A percentile compares a stretch with the other conserved stretches of the same genome.
phyloP scores from a whole-genome alignment of 306 rosid species.

The Cucumis melo region DNA sequence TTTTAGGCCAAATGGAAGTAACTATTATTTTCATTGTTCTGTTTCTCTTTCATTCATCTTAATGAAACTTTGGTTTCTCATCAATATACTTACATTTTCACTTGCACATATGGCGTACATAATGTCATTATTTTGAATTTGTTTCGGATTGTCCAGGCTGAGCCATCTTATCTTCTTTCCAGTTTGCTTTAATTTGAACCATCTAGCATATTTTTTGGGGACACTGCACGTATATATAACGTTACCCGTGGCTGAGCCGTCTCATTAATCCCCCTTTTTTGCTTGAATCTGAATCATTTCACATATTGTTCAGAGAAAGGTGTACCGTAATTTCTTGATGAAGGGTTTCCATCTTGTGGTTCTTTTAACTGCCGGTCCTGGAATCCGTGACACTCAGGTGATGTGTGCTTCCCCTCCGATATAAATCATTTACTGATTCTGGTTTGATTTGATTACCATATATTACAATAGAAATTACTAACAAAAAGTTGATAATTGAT shows the following conservation, averaged over 20 bases:
- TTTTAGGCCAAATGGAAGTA: neutral
- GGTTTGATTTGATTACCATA: neutral
- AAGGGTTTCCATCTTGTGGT: conserved; percentile 96
- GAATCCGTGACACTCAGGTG: conserved; percentile 93
- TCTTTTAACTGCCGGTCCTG: conserved; percentile 91
- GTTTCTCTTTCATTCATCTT: neutral
- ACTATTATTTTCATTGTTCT: neutral
- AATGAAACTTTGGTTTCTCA: neutral
- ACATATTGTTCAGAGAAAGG: conserved; percentile 57
- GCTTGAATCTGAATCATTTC: conserved; percentile 16
- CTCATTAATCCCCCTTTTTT: neutral
- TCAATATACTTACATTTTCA: neutral
- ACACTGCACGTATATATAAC: neutral
- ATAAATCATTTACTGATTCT: neutral
- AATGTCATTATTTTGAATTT: neutral
- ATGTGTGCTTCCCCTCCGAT: neutral
- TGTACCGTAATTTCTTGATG: conserved; percentile 93
- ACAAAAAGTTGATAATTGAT: conserved; percentile 14
- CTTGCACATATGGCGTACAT: neutral
- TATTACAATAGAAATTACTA: neutral
- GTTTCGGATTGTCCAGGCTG: neutral
- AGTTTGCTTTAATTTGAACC: conserved; percentile 12
- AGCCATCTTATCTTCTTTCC: neutral
- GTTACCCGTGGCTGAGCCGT: neutral
- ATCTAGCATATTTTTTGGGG: conserved; percentile 35